A percentile compares a stretch with the other conserved stretches of the same genome.
Evolutionary conservation across 1,284 basidiomycete genomes (phyloP).

Genomic region (Cryptococcus amylolentus): DNA sequence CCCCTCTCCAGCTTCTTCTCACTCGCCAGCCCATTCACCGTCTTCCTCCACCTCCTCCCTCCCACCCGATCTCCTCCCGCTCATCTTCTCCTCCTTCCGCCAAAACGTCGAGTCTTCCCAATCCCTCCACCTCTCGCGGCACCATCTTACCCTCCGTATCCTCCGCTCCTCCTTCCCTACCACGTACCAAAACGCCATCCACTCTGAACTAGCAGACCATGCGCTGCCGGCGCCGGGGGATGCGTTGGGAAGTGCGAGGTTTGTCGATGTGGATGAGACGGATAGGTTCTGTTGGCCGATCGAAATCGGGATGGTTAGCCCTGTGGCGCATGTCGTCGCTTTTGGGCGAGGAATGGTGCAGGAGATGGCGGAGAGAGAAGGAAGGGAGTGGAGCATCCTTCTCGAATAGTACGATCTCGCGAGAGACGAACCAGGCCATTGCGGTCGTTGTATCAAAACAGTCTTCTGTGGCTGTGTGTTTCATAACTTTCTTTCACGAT

Average conservation of each 20-base stretch:
- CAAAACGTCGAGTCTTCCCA: conserved; percentile 20
- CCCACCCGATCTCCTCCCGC: conserved; percentile 33
- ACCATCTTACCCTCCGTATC: conserved; percentile 30
- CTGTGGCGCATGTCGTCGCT: conserved; percentile 37
- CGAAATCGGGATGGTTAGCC: conserved; percentile 43
- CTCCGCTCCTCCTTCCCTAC: conserved; percentile 32
- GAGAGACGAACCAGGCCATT: too few relatives aligned
- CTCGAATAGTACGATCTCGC: not conserved
- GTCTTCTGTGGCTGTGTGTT: too few relatives aligned
- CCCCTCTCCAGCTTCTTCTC: conserved; percentile 5
- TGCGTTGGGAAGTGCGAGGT: conserved; percentile 32
- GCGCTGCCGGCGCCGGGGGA: conserved; percentile 34
- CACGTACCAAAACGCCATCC: conserved; percentile 36
- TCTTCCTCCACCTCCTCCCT: conserved; percentile 16
- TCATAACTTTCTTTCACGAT: too few relatives aligned
- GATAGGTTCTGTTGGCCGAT: conserved; percentile 46
- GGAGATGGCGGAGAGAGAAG: conserved; percentile 31
- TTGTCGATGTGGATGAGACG: conserved; percentile 32
- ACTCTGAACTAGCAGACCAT: conserved; percentile 37
- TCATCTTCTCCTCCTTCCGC: conserved; percentile 26
- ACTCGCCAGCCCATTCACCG: conserved; percentile 8
- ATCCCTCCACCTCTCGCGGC: conserved; percentile 32
- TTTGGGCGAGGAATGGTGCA: conserved; percentile 41
- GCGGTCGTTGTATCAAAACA: too few relatives aligned
- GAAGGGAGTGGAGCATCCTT: conserved; percentile 30